Conservation (phyloP, 78 protist genomes). For the Dictyostelium firmibasis region DNA sequence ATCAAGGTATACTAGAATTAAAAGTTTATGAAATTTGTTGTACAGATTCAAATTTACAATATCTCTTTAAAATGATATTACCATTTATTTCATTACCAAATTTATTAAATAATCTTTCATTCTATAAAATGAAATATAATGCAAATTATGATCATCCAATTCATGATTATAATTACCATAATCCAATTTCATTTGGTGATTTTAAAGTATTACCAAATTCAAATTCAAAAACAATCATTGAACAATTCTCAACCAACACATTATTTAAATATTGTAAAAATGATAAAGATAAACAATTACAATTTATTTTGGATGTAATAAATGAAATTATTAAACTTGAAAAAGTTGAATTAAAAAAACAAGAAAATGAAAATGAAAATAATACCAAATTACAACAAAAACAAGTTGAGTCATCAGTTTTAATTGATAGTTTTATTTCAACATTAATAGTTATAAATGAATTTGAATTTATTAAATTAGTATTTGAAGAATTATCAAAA, state of each 20-base stretch:
- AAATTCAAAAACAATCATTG: not conserved
- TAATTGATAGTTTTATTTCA: not conserved
- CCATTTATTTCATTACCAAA: not conserved
- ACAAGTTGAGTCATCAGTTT: not conserved
- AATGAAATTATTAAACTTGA: not conserved
- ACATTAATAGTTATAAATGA: not conserved
- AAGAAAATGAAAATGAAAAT: not conserved
- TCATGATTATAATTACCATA: not conserved
- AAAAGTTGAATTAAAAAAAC: not conserved
- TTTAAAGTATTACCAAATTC: not conserved
- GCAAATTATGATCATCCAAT: not conserved
- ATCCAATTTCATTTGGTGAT: not conserved
- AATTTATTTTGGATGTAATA: not conserved
- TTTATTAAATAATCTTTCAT: not conserved
- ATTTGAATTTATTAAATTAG: not conserved
- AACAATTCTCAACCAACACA: not conserved
- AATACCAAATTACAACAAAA: not conserved
- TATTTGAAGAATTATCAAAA: not conserved
- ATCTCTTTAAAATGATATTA: not conserved
- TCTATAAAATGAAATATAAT: not conserved
- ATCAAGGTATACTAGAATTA: not conserved
- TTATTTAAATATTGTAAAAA: not conserved
- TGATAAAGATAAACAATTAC: not conserved
- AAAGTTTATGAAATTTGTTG: not conserved
- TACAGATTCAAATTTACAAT: not conserved